Conservation (phyloP, 352 stramenopile genomes). For the Pythium dissotocum region DNA sequence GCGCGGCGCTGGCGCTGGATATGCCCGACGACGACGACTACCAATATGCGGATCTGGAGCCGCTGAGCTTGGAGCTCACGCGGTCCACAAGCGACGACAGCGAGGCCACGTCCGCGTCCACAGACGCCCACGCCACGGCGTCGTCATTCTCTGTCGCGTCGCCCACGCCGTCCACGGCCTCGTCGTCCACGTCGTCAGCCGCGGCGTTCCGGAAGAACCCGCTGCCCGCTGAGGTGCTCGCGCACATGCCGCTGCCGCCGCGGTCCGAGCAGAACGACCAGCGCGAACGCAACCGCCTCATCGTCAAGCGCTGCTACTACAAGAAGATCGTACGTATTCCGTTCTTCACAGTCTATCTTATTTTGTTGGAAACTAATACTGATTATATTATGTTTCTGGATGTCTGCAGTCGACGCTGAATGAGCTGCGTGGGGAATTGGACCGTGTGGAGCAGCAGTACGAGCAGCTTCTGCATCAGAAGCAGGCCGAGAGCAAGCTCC, state of each 20-base stretch:
- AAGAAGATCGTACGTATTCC: constrained; percentile 68
- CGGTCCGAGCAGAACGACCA: constrained; percentile 26
- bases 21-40: constrained; percentile 18
- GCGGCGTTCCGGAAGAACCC: constrained; percentile 7
- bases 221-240: constrained; percentile 23
- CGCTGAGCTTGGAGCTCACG: neutral
- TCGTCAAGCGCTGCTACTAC: constrained; percentile 79
- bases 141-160: constrained; percentile 5
- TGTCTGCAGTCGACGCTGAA: constrained; percentile 51
- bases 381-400: neutral
- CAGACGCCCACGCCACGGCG: neutral
- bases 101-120: neutral
- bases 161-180: constrained; percentile 7
- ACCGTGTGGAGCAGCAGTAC: constrained; percentile 46
- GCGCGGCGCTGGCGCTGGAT: constrained; percentile 25
- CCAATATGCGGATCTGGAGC: neutral
- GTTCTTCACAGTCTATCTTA: too few relatives aligned
- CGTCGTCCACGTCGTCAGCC: neutral
- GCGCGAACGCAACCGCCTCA: constrained; percentile 32
- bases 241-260: constrained; percentile 28
- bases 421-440: constrained; percentile 49
- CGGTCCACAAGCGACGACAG: neutral
- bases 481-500: constrained; percentile 21
- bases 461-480: constrained; percentile 37
- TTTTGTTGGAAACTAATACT: neutral